These are phyloP conservation scores for Dacryopinax spathularia DNA, from an alignment of 768 basidiomycete genomes.

Conservation along the genomic window DNA sequence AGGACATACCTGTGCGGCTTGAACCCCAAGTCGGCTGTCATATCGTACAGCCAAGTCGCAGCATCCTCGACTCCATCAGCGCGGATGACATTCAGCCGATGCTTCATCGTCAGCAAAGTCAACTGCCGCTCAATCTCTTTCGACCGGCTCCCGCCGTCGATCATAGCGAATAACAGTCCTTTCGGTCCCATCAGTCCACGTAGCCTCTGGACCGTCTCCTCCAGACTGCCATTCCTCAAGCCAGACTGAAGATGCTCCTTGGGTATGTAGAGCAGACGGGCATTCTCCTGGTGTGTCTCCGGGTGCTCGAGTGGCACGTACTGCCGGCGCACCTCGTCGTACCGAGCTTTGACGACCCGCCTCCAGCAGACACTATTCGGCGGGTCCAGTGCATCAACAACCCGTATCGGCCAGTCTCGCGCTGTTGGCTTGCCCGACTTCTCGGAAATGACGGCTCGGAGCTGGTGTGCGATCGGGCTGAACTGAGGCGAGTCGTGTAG, in stretches of 20 bases:
- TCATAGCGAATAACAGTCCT: background rate
- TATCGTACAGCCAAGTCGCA: constrained; percentile 14
- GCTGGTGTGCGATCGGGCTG: background rate
- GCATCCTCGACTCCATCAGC: constrained; percentile 2
- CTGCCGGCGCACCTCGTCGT: background rate
- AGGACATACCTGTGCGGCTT: background rate
- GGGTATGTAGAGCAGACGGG: background rate
- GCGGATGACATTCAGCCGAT: background rate
- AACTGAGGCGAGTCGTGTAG: background rate
- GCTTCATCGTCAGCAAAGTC: background rate
- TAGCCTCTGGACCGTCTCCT: background rate
- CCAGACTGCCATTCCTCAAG: background rate
- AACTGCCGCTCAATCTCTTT: background rate
- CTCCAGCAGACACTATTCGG: background rate
- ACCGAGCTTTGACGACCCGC: background rate
- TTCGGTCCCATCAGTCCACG: background rate
- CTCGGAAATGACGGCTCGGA: background rate
- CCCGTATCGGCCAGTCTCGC: background rate
- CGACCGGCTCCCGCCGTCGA: background rate
- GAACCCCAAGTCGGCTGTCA: constrained; percentile 12
- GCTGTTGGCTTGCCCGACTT: background rate
- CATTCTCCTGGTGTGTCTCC: background rate
- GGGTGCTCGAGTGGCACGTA: background rate
- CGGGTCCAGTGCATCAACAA: background rate
- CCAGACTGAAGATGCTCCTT: background rate